Evolutionary conservation across 1,139 yeast genomes (phyloP), one percentile per base, ranked within the genome.

Genomic region (Sugiyamaella castrensis): DNA sequence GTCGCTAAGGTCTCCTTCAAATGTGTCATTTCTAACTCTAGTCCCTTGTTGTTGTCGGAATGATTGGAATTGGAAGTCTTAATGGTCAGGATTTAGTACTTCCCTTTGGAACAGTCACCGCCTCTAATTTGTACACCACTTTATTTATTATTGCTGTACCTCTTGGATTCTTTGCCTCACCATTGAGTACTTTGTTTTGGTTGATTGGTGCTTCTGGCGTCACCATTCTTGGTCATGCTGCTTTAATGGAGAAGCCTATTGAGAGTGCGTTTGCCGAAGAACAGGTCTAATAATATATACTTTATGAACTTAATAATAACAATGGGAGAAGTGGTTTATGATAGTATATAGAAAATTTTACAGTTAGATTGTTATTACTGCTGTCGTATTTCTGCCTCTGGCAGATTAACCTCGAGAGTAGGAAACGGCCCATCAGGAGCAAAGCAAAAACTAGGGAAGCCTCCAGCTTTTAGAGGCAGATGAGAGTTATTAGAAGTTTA

Each of bases 191-290:
- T 29, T 72, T 94, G 75, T 78, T 94, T 80, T 94, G 98, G 98
- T 79, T 94, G 61, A 82, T 94, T 65, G 99, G 98, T 59, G 94
- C 97, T 8, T 86, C 96, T 19, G 84, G 87, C 37, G 95, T 89
- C 47, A 72, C 85, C 43, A 92, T 94, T 45, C 75, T 91, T 50
- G 81, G 96, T 11, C 99, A 94, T 70, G 98, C 98, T 48, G 72
- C 94, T 11, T 79, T 94, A 58, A 81, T 94, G 88, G 98, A 94
- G 68, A 92, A 92, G 73, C 98, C 98, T 40, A 89, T 94, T 61
- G 98, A 92, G 73, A 86, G 95, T 41, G 97, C 94, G 32, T 92
- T 92, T 65, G 96, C 91, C 69, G 98, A 88, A 67, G 89, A 87
- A 65, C 67, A 73, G 43, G 84, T 80, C 46, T 80, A 67, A 63